Conservation (phyloP, 2,329 filamentous ascomycete species). For the Ascosphaera pollenicola region DNA sequence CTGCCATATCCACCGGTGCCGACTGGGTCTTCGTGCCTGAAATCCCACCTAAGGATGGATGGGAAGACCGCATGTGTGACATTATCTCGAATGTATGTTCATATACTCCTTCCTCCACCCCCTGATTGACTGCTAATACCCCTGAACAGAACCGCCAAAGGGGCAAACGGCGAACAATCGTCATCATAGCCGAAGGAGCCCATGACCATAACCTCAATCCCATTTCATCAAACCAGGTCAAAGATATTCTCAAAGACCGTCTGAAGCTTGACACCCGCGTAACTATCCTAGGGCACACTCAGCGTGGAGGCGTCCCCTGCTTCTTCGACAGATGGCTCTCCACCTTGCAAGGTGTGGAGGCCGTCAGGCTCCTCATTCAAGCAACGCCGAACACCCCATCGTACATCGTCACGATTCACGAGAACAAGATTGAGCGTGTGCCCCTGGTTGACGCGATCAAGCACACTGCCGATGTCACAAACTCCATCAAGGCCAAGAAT, state of each 20-base stretch:
- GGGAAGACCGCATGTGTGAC: slow-evolving; percentile 69
- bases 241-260: slow-evolving; percentile 62
- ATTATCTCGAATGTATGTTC: slow-evolving; percentile 45
- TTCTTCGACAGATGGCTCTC: slow-evolving; percentile 87
- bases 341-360: slow-evolving; percentile 84
- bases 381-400: slow-evolving; percentile 75
- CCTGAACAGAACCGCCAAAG: slow-evolving; percentile 48
- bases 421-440: slow-evolving; percentile 92
- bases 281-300: slow-evolving; percentile 91
- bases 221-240: slow-evolving; percentile 62
- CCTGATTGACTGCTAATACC: no score
- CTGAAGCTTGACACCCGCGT: slow-evolving; percentile 78
- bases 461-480: slow-evolving; percentile 64
- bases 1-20: slow-evolving; percentile 80
- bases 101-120: no score
- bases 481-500: slow-evolving; percentile 62
- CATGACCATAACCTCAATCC: slow-evolving; percentile 66
- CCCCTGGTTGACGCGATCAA: slow-evolving; percentile 73
- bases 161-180: slow-evolving; percentile 93
- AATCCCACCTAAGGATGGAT: slow-evolving; percentile 67
- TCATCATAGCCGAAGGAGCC: slow-evolving; percentile 74
- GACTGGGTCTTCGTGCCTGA: slow-evolving; percentile 97
- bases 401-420: slow-evolving; percentile 85
- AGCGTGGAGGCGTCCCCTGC: slow-evolving; percentile 76
- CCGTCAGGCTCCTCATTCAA: slow-evolving; percentile 75